Evolutionary conservation across 441 rosid genomes (phyloP), one percentile per base, ranked within the genome.

Genomic region (Croton laevigatus): DNA sequence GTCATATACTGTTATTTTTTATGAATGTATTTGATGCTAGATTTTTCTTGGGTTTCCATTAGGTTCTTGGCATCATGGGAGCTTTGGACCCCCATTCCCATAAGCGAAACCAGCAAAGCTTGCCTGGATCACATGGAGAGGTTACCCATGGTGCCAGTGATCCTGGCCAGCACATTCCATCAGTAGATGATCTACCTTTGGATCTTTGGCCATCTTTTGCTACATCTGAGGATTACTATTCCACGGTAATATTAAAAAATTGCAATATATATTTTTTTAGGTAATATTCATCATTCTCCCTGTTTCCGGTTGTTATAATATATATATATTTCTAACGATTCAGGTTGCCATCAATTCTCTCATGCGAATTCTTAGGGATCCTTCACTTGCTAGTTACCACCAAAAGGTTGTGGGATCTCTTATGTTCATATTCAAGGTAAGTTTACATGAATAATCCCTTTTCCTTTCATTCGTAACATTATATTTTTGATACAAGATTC

Each of bases 51-150:
- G 73, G 73, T 65, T 70, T 70, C 23, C 23, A 36, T 73, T 85
- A 96, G 99, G 99, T 96, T 65, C 97, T 96, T 71, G 99, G 99
- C 70, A 96, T 96, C 72, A 91, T 96, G 94, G 99, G 98, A 73
- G 99, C 99, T 79, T 79, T 96, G 80, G 98, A 96, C 88, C 99
- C 99, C 57, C 98, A 91, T 85, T 87, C 77, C 22, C 96, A 94
- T 79, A 96, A 96, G 82, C 84, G 88, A 76, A 96, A 94, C 84
- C 99, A 96, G 73, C 96, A 83, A 74, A 83, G 79, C 62, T 70
- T 87, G 73, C 85, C 92, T 70, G 97, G 96, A 64, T 82, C 93
- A 48, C 96, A 94, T 77, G 98, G 98, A 60, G 99, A 96, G 80
- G 94, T 89, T 80, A 76, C 85, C 40, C 96, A 89, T 70, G 89